A percentile compares a stretch with the other conserved stretches of the same genome.
Conservation (phyloP, 2,329 filamentous ascomycete species). For the Xylariaceae sp. region DNA sequence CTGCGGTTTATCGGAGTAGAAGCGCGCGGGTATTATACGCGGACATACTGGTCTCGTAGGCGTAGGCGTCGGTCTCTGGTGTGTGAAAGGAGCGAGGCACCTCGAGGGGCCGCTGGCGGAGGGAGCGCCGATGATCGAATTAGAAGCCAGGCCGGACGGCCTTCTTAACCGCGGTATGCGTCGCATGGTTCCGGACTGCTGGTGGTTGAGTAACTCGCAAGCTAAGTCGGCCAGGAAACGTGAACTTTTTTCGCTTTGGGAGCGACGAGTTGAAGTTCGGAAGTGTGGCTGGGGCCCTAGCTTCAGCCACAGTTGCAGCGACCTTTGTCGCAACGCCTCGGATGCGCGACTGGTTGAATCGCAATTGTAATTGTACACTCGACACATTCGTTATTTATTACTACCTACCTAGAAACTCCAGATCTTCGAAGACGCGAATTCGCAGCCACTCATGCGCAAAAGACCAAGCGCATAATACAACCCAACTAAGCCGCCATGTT, state of each 20-base stretch:
- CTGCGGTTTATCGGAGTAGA: no score
- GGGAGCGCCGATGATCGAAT: background rate
- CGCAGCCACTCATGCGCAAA: background rate
- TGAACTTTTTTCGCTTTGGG: background rate
- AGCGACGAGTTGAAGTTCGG: background rate
- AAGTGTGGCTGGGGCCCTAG: background rate
- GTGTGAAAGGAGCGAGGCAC: conserved; percentile 8
- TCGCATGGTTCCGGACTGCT: conserved; percentile 25
- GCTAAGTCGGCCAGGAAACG: background rate
- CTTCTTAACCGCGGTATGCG: conserved; percentile 31
- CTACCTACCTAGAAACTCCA: no score
- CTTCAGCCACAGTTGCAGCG: conserved; percentile 1
- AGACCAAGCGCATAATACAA: background rate
- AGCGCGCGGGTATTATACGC: conserved; percentile 13
- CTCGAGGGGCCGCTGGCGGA: background rate
- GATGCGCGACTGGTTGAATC: no score
- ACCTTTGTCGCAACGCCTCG: no score
- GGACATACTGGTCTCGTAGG: background rate
- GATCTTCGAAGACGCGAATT: no score
- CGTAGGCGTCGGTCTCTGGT: background rate
- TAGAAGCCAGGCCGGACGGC: conserved; percentile 22
- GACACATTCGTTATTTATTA: no score
- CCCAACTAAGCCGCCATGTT: conserved; percentile 22
- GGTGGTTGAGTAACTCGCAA: background rate
- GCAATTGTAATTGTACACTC: no score